Base-by-base conservation (phyloP, 73 alveolate genomes). In the Paramecium sexaurelia region DNA sequence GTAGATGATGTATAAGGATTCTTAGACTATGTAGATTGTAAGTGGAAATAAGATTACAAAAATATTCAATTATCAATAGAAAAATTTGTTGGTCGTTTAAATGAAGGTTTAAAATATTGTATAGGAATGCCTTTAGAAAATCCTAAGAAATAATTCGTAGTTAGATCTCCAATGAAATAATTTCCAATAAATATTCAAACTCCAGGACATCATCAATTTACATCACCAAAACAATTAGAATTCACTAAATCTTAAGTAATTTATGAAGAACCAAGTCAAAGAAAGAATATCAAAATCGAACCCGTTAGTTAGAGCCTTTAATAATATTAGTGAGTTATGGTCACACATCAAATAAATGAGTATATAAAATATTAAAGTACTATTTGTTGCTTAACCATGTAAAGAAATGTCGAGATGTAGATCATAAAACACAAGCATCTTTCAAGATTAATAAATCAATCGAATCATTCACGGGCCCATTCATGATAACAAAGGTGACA, bases 401-500 rank as follows among this genome's bases (percentile, higher is more conserved):
- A 71, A 35, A 36, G 57, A 71, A 35, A 36, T 37, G 20, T n/a
- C 4, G 61, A 71, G 55, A 71, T 27, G 36, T 33, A 71, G 19
- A 35, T 35, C 86, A 29, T 7, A 71, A 37, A 71, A 36, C 15
- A 36, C 37, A 22, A 71, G 86, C 19, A 71, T 71, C 37, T 71
- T 71, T 20, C 66, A 35, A 27, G 43, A 71, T 10, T 22, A 35
- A n/a, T n/a, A 19, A 15, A 15, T 40, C 20, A 37, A 36, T 33
- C 29, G 36, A 11, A 71, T 71, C 55, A 40, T 29, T 20, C 13
- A 39, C 39, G 94, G 94, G 2, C 94, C 94, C 9, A 33, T 45
- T 19, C 71, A 37, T 69, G 91, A 88, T 69, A 29, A 69, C 22
- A 69, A 37, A 22, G 94, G 94, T 17, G 55, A 88, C n/a, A 43